Conservation (phyloP, 2,329 filamentous ascomycete species). For the Neocucurbitaria cava region DNA sequence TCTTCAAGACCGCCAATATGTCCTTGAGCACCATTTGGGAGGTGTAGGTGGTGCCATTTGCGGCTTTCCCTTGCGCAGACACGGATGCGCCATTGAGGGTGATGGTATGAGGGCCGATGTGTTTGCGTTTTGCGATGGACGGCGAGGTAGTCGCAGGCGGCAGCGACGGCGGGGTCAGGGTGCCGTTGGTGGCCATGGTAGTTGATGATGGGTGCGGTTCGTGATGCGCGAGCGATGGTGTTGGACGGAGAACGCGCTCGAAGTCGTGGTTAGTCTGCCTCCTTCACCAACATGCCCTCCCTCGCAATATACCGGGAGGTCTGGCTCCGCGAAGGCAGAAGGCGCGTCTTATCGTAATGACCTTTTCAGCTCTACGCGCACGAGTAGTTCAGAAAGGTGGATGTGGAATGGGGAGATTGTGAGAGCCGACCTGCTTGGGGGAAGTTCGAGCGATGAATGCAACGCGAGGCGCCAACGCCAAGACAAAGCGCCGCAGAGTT, state of each 20-base stretch:
- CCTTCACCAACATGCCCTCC: conserved; percentile 21
- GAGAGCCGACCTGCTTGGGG: conserved; percentile 27
- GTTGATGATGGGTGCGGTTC: conserved; percentile 33
- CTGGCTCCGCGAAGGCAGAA: background rate
- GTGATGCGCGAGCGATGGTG: conserved; percentile 43
- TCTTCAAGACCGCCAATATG: conserved; percentile 51
- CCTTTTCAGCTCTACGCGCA: conserved; percentile 17
- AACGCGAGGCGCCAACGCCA: conserved; percentile 39
- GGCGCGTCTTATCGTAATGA: background rate
- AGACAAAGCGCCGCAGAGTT: conserved; percentile 24
- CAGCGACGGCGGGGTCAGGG: conserved; percentile 42
- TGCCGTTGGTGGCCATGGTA: conserved; percentile 47
- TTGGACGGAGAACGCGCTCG: conserved; percentile 44
- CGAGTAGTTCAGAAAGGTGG: conserved; percentile 11
- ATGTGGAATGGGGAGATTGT: conserved; percentile 23
- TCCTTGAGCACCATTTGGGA: conserved; percentile 47
- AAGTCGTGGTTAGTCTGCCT: conserved; percentile 23
- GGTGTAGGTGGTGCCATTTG: conserved; percentile 29
- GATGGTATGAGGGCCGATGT: conserved; percentile 43
- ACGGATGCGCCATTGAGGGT: conserved; percentile 39
- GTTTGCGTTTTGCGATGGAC: conserved; percentile 54
- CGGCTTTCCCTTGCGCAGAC: conserved; percentile 22
- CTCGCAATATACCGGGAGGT: background rate
- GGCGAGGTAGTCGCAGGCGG: conserved; percentile 38
- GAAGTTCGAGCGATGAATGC: conserved; percentile 33